Evolutionary conservation across 139 green algal genomes (phyloP).

Genomic region (Micractinium sp.): DNA sequence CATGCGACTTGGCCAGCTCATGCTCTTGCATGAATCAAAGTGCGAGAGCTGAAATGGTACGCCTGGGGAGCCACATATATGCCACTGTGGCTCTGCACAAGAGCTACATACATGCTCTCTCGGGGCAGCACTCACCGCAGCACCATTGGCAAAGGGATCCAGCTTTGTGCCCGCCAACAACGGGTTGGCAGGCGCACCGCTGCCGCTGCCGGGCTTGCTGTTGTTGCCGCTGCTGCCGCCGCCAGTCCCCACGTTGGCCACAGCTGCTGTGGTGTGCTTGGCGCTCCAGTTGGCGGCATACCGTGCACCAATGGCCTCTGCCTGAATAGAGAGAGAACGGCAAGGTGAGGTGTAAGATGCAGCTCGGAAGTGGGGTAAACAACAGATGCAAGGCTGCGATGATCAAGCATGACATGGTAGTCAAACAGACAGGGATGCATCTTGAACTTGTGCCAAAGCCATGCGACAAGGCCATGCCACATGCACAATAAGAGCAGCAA

Average conservation of each 20-base stretch:
- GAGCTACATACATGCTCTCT: neutral
- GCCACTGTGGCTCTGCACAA: no score
- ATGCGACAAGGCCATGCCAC: neutral
- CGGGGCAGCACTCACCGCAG: neutral
- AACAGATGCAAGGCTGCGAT: neutral
- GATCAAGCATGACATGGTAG: neutral
- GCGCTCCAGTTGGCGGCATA: conserved; percentile 31
- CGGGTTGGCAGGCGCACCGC: neutral
- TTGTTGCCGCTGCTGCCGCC: neutral
- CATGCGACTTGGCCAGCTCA: neutral
- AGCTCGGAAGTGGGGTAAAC: neutral
- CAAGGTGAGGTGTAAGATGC: neutral
- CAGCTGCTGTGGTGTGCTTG: conserved; percentile 20
- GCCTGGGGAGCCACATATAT: neutral
- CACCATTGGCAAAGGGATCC: conserved; percentile 23
- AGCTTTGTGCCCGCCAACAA: conserved; percentile 30
- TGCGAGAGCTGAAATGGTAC: neutral
- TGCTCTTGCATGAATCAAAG: neutral
- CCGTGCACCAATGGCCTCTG: conserved; percentile 64
- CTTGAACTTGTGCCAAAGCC: no score
- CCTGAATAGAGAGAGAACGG: conserved; percentile 52
- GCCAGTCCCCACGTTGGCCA: neutral
- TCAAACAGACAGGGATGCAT: neutral
- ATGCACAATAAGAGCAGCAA: neutral
- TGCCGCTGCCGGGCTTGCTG: neutral